Percentiles rank a stretch among this genome's conserved stretches.
Conservation (phyloP, 176 grass and related monocot genomes). For the Pontederia paniculata region DNA sequence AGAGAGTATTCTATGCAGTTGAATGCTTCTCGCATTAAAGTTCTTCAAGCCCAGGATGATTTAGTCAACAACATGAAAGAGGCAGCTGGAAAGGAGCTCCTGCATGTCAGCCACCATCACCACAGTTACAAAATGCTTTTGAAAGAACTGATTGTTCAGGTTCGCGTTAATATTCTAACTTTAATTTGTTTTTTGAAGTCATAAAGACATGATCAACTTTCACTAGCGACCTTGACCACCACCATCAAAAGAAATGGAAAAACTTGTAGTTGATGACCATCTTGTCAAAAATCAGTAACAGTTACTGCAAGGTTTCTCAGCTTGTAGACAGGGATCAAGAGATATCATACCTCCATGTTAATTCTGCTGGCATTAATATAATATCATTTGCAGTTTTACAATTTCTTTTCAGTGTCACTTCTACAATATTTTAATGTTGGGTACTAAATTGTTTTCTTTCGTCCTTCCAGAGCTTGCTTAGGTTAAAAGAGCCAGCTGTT, state of each 20-base stretch:
- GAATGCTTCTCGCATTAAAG: conserved; percentile 97
- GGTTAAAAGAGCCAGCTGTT: conserved; percentile 85
- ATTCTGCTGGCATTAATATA: too few relatives aligned
- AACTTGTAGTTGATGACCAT: too few relatives aligned
- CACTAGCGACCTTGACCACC: too few relatives aligned
- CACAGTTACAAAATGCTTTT: conserved; percentile 43
- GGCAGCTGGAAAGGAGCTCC: conserved; percentile 56
- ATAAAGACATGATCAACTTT: background rate
- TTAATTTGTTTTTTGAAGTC: background rate
- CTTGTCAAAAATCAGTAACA: too few relatives aligned
- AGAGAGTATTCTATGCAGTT: conserved; percentile 98
- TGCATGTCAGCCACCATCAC: conserved; percentile 37
- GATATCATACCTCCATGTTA: too few relatives aligned
- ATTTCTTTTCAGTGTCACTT: too few relatives aligned
- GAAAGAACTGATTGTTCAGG: conserved; percentile 87
- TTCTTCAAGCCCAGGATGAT: conserved; percentile 97
- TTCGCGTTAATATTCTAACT: conserved; percentile 12
- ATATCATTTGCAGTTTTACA: too few relatives aligned
- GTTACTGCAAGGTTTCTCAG: too few relatives aligned
- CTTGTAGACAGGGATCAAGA: too few relatives aligned
- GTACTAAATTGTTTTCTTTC: background rate
- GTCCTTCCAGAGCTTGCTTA: conserved; percentile 59
- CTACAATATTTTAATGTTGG: background rate
- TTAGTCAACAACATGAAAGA: conserved; percentile 92
- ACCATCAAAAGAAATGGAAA: too few relatives aligned